Percentiles rank a stretch among this genome's conserved stretches.
Evolutionary conservation across 192 early-diverging fungal genomes (phyloP).

Genomic region (Linnemannia zychae): DNA sequence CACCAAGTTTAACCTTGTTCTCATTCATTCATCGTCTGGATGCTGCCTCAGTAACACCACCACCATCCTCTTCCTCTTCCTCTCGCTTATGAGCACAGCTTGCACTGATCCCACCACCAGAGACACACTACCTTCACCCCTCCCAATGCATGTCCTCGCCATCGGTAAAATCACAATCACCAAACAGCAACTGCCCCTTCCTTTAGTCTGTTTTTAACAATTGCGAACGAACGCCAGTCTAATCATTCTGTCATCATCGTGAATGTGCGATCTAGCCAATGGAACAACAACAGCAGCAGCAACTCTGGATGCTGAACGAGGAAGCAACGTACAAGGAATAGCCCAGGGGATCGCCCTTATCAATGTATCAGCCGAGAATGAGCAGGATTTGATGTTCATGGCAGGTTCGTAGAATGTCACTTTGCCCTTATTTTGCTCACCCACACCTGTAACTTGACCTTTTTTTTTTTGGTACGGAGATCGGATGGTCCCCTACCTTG

Average conservation of each 20-base stretch:
- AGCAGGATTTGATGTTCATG: slow-evolving; percentile 49
- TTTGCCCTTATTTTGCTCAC: background rate
- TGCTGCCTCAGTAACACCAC: background rate
- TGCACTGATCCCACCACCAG: background rate
- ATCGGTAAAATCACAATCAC: background rate
- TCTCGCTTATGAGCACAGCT: background rate
- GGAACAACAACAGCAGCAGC: background rate
- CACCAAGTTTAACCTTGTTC: background rate
- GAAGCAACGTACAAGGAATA: slow-evolving; percentile 3
- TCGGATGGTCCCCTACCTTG: background rate
- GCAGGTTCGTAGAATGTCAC: slow-evolving; percentile 18
- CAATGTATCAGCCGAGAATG: slow-evolving; percentile 32
- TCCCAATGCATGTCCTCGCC: background rate
- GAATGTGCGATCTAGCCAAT: background rate
- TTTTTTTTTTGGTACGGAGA: background rate
- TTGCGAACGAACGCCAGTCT: background rate
- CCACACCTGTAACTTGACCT: background rate
- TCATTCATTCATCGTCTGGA: background rate
- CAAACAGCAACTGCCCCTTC: background rate
- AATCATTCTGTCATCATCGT: background rate
- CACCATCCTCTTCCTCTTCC: background rate
- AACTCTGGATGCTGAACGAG: background rate
- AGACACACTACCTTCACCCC: background rate
- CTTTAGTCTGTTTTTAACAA: background rate
- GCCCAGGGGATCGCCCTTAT: slow-evolving; percentile 26